These are phyloP conservation scores for Rhynchospora tenuis DNA, from an alignment of 176 grass and related monocot genomes.

Conservation along the genomic window DNA sequence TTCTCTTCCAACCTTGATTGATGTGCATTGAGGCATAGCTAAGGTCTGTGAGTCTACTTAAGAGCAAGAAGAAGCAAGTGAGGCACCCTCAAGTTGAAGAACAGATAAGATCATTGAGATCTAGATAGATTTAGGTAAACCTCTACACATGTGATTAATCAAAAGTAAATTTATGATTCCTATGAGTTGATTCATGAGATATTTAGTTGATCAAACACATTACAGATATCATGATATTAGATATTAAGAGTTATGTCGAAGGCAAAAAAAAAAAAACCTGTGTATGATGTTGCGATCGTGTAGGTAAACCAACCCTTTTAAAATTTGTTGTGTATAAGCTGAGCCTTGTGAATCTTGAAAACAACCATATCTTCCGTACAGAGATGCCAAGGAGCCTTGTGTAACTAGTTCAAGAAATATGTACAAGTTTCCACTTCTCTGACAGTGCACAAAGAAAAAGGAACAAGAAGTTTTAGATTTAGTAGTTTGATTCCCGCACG, in stretches of 20 bases:
- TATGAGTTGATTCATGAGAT: too few species aligned
- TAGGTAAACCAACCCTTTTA: conserved; percentile 74
- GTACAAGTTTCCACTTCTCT: conserved; percentile 65
- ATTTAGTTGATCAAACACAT: not conserved
- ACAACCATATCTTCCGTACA: conserved; percentile 69
- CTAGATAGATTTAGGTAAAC: too few species aligned
- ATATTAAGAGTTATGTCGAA: not conserved
- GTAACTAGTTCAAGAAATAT: conserved; percentile 98
- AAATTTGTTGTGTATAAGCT: conserved; percentile 84
- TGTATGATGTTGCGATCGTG: conserved; percentile 74
- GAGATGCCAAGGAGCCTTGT: conserved; percentile 78
- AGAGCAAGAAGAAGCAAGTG: too few species aligned
- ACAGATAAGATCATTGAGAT: too few species aligned
- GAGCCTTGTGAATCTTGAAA: conserved; percentile 83
- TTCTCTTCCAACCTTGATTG: too few species aligned
- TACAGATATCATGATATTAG: conserved; percentile 12
- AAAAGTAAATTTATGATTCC: too few species aligned
- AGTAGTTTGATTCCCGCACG: not conserved
- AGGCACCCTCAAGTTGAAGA: too few species aligned
- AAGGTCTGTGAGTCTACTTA: too few species aligned
- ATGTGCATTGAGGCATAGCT: too few species aligned
- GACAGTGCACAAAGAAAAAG: not conserved
- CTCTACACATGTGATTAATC: too few species aligned
- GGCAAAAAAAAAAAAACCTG: conserved; percentile 41
- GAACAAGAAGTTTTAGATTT: not conserved